Percentiles rank a stretch among this genome's conserved stretches.
Evolutionary conservation across 1,284 basidiomycete species (phyloP).

Genomic region (Vanrija humicola): DNA sequence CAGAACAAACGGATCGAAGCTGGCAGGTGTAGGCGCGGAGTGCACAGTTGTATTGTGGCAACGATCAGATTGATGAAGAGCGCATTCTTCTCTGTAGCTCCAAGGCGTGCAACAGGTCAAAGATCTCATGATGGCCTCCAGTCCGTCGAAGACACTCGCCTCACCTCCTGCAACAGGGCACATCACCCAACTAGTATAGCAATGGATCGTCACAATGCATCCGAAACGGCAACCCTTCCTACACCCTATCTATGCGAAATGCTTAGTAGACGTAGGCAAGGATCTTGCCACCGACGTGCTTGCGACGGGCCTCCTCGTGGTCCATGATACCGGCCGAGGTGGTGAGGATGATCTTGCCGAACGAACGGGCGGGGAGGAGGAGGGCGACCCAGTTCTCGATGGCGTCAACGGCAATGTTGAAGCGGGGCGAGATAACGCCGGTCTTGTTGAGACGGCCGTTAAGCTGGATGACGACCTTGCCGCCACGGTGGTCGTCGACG

Average conservation of each 20-base stretch:
- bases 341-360: slow-evolving; percentile 92
- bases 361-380: slow-evolving; percentile 88
- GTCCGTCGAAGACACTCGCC: too few relatives aligned
- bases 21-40: too few relatives aligned
- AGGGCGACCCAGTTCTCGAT: slow-evolving; percentile 70
- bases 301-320: slow-evolving; percentile 98
- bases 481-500: slow-evolving; percentile 97
- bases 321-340: slow-evolving; percentile 98
- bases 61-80: too few relatives aligned
- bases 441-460: slow-evolving; percentile 98
- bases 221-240: slow-evolving; percentile 2
- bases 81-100: too few relatives aligned
- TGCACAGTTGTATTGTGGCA: too few relatives aligned
- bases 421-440: slow-evolving; percentile 97
- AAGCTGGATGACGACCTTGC: slow-evolving; percentile 97
- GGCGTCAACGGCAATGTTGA: slow-evolving; percentile 90
- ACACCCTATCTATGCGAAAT: slow-evolving; percentile 11
- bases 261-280: slow-evolving; percentile 52
- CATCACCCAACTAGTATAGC: background rate
- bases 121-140: too few relatives aligned
- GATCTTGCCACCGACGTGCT: slow-evolving; percentile 67
- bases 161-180: background rate
- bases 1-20: too few relatives aligned
- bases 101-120: too few relatives aligned
- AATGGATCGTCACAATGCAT: slow-evolving; percentile 14